phyloP scores from a whole-genome alignment of 805 yeast genomes.

The Yarrowia deformans region DNA sequence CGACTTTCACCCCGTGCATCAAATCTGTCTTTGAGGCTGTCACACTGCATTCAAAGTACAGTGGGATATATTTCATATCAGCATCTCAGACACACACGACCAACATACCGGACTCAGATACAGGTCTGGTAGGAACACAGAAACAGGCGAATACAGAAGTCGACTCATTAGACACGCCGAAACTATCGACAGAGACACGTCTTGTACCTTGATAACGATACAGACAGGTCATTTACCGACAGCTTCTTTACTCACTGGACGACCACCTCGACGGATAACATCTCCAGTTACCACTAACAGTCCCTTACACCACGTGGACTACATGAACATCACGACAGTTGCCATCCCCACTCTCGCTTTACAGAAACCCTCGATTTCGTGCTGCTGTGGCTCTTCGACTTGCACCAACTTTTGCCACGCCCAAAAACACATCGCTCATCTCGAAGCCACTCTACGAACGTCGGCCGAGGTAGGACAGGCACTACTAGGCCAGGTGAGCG shows the following conservation, averaged over 20 bases:
- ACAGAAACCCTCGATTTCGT: conserved; percentile 4
- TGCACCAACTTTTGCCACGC: conserved; percentile 12
- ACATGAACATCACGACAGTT: not conserved
- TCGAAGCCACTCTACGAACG: conserved; percentile 28
- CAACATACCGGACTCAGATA: not conserved
- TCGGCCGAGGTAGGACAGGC: conserved; percentile 33
- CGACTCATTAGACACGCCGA: not conserved
- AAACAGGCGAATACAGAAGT: not conserved
- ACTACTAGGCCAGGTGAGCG: conserved; percentile 18
- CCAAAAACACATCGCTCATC: conserved; percentile 21
- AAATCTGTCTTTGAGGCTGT: conserved; percentile 1
- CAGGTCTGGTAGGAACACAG: not conserved
- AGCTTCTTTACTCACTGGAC: no score
- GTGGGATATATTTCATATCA: not conserved
- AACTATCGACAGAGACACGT: not conserved
- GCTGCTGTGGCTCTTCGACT: conserved; percentile 29
- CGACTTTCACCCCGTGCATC: not conserved
- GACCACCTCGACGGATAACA: not conserved
- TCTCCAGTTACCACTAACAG: not conserved
- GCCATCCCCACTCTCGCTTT: not conserved
- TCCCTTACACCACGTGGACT: not conserved
- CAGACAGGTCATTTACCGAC: not conserved
- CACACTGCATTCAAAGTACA: not conserved
- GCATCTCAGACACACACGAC: not conserved
- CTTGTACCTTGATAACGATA: not conserved